These are phyloP conservation scores for Russula compacta DNA, from an alignment of 768 basidiomycete species.

Conservation along the genomic window DNA sequence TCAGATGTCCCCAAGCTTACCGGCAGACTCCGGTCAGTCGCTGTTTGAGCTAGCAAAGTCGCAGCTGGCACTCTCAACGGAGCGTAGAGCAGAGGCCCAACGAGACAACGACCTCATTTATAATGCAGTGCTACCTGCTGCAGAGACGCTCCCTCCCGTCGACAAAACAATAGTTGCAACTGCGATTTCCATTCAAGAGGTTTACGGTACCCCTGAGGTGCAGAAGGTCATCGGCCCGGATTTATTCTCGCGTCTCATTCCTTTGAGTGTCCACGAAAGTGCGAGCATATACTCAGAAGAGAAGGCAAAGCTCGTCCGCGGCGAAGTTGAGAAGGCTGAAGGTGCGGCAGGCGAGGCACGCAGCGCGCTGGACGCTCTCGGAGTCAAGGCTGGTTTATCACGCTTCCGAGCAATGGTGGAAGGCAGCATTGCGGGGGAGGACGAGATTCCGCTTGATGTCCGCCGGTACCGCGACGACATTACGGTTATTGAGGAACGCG, in stretches of 20 bases:
- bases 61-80: slow-evolving; percentile 67
- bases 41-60: slow-evolving; percentile 78
- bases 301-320: slow-evolving; percentile 89
- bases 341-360: slow-evolving; percentile 70
- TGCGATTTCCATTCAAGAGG: slow-evolving; percentile 87
- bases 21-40: slow-evolving; percentile 74
- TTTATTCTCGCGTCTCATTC: slow-evolving; percentile 79
- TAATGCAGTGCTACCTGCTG: slow-evolving; percentile 76
- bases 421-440: slow-evolving; percentile 50
- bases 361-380: slow-evolving; percentile 73
- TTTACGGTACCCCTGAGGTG: slow-evolving; percentile 84
- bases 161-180: slow-evolving; percentile 79
- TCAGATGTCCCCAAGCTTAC: slow-evolving; percentile 70
- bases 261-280: slow-evolving; percentile 90
- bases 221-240: slow-evolving; percentile 92
- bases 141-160: slow-evolving; percentile 68
- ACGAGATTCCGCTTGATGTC: slow-evolving; percentile 64
- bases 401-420: slow-evolving; percentile 67
- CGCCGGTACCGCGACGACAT: slow-evolving; percentile 71
- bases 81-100: slow-evolving; percentile 63
- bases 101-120: slow-evolving; percentile 98
- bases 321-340: slow-evolving; percentile 83
- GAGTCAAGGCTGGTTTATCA: slow-evolving; percentile 59
- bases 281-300: slow-evolving; percentile 97
- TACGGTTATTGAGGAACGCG: slow-evolving; percentile 52